A percentile compares a stretch with the other conserved stretches of the same genome.
Conservation (phyloP, 2,329 filamentous ascomycete genomes). For the Aureobasidium lini region DNA sequence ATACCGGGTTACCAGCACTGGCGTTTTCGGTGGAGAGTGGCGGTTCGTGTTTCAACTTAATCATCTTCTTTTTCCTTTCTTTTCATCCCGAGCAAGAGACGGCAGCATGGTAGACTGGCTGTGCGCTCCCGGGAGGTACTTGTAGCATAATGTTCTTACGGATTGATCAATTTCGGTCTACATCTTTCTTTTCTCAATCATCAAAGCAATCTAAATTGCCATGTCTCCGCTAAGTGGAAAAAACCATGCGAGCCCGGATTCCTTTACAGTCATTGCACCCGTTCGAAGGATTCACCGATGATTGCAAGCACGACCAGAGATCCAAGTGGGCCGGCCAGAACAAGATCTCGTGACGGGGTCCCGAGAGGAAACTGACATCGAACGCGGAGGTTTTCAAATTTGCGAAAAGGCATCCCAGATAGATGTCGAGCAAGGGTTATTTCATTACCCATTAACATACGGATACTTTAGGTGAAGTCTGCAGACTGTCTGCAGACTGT, state of each 20-base stretch:
- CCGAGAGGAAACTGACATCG: background rate
- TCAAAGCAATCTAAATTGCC: background rate
- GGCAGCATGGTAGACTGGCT: conserved; percentile 7
- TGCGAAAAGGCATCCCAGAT: background rate
- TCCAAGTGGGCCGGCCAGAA: background rate
- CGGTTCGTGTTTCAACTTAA: conserved; percentile 6
- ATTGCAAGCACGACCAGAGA: background rate
- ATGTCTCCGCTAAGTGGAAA: background rate
- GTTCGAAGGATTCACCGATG: background rate
- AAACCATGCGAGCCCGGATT: background rate
- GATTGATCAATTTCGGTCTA: conserved; percentile 4
- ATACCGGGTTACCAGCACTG: conserved; percentile 12
- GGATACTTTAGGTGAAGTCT: no score
- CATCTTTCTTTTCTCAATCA: background rate
- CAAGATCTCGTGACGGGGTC: background rate
- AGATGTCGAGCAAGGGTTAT: background rate
- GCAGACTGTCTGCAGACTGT: no score
- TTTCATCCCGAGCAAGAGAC: background rate
- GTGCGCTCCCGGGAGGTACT: background rate
- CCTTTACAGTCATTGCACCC: background rate
- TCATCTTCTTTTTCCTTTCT: background rate
- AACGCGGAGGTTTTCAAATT: background rate
- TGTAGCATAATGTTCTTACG: conserved; percentile 13
- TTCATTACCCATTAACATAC: no score
- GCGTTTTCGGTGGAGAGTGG: conserved; percentile 15